Evolutionary conservation across 176 grass and related monocot species (phyloP), one percentile per base, ranked within the genome.

Genomic region (Phyllostachys edulis): DNA sequence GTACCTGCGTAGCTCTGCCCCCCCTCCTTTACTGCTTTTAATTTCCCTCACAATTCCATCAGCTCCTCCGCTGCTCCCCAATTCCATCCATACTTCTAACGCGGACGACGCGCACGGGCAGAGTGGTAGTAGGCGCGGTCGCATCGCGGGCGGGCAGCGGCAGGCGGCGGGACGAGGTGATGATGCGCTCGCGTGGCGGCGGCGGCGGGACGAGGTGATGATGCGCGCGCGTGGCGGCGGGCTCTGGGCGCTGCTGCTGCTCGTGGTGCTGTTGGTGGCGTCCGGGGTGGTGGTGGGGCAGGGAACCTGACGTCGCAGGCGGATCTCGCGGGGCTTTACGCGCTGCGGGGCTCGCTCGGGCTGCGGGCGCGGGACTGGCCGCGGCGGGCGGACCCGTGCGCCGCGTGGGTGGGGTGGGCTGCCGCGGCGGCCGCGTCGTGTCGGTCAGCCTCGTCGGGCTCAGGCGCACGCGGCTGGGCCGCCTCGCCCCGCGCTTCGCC

Each of bases 311-410:
- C 75, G 21, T 94, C 92, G 77, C 61, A 23, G 27, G 61, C 90
- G 78, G 94, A 94, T 86, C 90, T 94, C 78, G 24, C 54, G 4
- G 92, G 82, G 27, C 82, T 98, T 6, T 94, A 94, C 84, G 68
- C 82, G 63, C 92, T 98, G 60, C 90, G 95, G 1, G 84, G 77
- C 27, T 90, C 95, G 75, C 95, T 95, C 16, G 92, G 95, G 15
- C 88, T 98, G 9, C 87, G 95, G 45, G 92, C 95, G 29, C 78
- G 95, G 40, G 91, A 98, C 92, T 98, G 95, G 95, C 95, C 91
- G 50, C 85, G 91, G 4, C 63, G 15, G 2, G 71, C 82, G 10
- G 91, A 98, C 92, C 95, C 95, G 14, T 98, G 95, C 86, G 0
- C 76, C 21, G 47, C 87, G 72, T 98, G 95, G 95, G 62, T 67